Evolutionary conservation across 208 protist species (phyloP).

Genomic region (Wallacemonas sp.): DNA sequence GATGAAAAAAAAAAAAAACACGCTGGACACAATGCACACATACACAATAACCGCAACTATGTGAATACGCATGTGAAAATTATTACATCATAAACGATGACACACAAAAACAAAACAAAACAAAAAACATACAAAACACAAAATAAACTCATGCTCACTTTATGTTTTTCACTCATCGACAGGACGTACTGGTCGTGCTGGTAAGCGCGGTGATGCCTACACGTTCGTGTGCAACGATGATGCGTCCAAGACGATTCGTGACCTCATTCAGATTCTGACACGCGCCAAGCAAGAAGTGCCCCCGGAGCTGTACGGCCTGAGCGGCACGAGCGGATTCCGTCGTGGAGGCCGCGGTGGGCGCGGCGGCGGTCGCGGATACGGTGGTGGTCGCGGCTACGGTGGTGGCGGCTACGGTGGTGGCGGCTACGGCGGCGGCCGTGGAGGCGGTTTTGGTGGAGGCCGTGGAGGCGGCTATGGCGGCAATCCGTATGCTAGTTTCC

Average conservation of each 20-base stretch:
- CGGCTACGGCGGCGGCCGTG: conserved; percentile 23
- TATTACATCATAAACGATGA: neutral
- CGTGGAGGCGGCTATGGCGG: conserved; percentile 20
- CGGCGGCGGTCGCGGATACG: neutral
- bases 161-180: conserved; percentile 8
- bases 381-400: conserved; percentile 19
- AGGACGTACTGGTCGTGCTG: conserved; percentile 90
- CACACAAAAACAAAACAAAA: conserved; percentile 12
- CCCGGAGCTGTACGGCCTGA: conserved; percentile 61
- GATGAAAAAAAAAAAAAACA: neutral
- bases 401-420: conserved; percentile 25
- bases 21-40: conserved; percentile 1
- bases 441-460: conserved; percentile 16
- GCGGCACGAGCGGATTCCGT: conserved; percentile 7
- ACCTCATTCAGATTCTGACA: conserved; percentile 69
- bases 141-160: neutral
- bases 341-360: conserved; percentile 30
- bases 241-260: conserved; percentile 73
- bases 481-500: conserved; percentile 10
- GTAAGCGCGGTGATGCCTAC: conserved; percentile 84
- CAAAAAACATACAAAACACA: neutral
- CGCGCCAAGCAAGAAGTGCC: conserved; percentile 70
- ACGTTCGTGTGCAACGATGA: conserved; percentile 77
- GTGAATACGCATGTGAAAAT: too few species aligned
- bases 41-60: too few species aligned